Base-by-base conservation (phyloP, 768 basidiomycete genomes). In the Boletellus ananas region DNA sequence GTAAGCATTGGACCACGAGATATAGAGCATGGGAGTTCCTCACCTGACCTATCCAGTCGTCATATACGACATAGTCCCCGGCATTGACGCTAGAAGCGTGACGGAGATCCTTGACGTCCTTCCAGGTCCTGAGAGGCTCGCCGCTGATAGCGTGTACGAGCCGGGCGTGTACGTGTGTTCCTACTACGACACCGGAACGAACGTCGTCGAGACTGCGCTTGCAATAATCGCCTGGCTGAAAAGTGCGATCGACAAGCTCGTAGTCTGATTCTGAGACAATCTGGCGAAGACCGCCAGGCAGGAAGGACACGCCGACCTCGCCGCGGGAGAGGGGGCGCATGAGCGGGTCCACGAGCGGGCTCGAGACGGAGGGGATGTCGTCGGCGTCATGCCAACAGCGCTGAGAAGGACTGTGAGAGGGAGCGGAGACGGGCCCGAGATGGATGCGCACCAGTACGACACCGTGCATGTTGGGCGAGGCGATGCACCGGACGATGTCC, bases 41-140 rank as follows among this genome's bases (percentile, higher is more conserved):
- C 65, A 89, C 90, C 77, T 92, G 90, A 45, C 93, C 93, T 60
- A 95, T 73, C 93, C 94, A 96, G 64, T 91, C 81, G 57, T 87
- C 80, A 60, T 83, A 81, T 16, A 84, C 72, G 42, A 94, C 89
- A 71, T 85, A 90, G 67, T 94, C 90, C 6, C 87, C 85, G 34
- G 87, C 75, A 51, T 87, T 87, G 21, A 87, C 77, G 25, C 83
- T 79, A 29, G 74, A 69, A 21, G 77, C 74, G 20, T 74, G 73
- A 56, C 79, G 75, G 21, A 93, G 63, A 43, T 87, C 81, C 34
- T 77, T 71, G 49, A 74, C 58, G 10, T 75, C 73, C 56, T 78
- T 77, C 89, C 87, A 93, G 8, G 77, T 83, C 4, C 78, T 71
- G 25, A 91, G 58, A 25, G 70, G 64, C 50, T 79, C 76, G 13